Percentiles rank a stretch among this genome's conserved stretches.
These are phyloP conservation scores for Cryptococcus sp. DNA, from an alignment of 1,284 basidiomycete species.

Conservation along the genomic window DNA sequence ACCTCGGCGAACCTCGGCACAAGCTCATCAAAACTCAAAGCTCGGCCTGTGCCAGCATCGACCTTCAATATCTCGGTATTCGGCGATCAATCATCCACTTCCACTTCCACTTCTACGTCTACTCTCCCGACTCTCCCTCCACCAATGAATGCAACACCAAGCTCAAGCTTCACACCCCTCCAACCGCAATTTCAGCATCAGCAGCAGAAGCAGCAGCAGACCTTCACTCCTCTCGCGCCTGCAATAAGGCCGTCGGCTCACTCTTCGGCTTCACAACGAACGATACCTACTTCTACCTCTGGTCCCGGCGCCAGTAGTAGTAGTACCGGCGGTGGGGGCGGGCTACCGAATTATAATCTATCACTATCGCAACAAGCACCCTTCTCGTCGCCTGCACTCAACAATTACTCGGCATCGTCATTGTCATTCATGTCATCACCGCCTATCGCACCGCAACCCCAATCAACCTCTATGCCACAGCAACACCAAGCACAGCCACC, in stretches of 20 bases:
- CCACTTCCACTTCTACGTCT: too few relatives aligned
- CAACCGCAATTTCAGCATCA: slow-evolving; percentile 9
- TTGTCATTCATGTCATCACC: slow-evolving; percentile 21
- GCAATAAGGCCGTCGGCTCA: background rate
- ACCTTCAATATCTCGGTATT: slow-evolving; percentile 47
- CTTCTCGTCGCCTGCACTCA: too few relatives aligned
- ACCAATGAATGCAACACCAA: slow-evolving; percentile 1
- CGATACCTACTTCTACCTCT: slow-evolving; percentile 2
- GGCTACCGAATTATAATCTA: slow-evolving; percentile 49
- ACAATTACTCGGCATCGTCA: background rate
- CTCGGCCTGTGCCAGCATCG: slow-evolving; percentile 41
- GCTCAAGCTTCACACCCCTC: slow-evolving; percentile 9
- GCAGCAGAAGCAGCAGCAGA: background rate
- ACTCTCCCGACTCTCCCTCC: slow-evolving; percentile 1
- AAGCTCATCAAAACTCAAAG: slow-evolving; percentile 33
- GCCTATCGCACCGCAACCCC: background rate
- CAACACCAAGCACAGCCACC: slow-evolving; percentile 1
- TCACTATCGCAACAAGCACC: slow-evolving; percentile 41
- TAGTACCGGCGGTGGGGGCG: background rate
- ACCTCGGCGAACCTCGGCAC: background rate
- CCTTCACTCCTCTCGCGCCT: slow-evolving; percentile 21
- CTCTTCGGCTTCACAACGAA: background rate
- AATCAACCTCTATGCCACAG: background rate
- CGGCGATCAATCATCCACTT: slow-evolving; percentile 8
- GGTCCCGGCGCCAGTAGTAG: background rate